Evolutionary conservation across 768 basidiomycete species (phyloP).

Genomic region (Leccinum boreale): DNA sequence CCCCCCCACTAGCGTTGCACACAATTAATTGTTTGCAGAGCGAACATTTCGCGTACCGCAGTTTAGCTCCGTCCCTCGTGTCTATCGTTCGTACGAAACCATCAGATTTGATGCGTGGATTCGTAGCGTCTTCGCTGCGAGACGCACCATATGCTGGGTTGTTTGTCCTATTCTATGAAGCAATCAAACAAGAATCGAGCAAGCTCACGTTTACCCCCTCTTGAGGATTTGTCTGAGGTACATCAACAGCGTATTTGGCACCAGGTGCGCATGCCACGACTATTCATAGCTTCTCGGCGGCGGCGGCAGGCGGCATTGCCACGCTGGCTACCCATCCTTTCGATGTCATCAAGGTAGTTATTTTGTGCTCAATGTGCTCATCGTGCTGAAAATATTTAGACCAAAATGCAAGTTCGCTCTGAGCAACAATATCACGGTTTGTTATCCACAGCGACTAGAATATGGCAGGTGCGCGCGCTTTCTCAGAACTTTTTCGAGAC

Average conservation of each 20-base stretch:
- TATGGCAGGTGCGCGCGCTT: constrained; percentile 57
- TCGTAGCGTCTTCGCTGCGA: constrained; percentile 82
- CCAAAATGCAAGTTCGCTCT: constrained; percentile 87
- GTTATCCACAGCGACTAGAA: constrained; percentile 55
- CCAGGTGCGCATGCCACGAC: constrained; percentile 43
- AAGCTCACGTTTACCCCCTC: constrained; percentile 19
- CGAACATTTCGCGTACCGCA: constrained; percentile 69
- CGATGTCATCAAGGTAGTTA: constrained; percentile 84
- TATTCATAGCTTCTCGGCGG: constrained; percentile 66
- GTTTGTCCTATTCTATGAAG: constrained; percentile 86
- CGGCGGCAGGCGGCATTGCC: constrained; percentile 78
- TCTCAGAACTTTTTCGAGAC: neutral
- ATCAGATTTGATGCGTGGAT: constrained; percentile 80
- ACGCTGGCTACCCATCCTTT: constrained; percentile 89
- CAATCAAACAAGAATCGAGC: constrained; percentile 75
- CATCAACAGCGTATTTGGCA: constrained; percentile 37
- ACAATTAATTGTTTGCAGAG: constrained; percentile 46
- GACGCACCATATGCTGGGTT: constrained; percentile 94
- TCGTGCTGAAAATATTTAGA: constrained; percentile 43
- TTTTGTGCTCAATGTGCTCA: neutral
- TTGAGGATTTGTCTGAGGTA: constrained; percentile 6
- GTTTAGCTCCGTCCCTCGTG: constrained; percentile 53
- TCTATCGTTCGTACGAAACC: constrained; percentile 69
- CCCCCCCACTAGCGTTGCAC: neutral
- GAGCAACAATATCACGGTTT: constrained; percentile 75